Conservation (phyloP, 306 rosid genomes). For the Gillenia trifoliata region DNA sequence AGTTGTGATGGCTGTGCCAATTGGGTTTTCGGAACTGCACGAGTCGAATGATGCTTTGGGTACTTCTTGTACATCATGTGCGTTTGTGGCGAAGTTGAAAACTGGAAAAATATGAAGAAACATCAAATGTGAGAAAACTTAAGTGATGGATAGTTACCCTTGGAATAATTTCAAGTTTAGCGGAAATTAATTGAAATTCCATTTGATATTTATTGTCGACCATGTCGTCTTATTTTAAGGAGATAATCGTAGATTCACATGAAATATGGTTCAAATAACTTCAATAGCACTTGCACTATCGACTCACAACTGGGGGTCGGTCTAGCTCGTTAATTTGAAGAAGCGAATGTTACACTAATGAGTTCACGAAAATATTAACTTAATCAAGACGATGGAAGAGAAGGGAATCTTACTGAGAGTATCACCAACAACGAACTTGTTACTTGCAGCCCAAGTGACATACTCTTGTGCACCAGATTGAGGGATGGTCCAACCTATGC, state of each 20-base stretch:
- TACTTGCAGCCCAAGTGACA: constrained; percentile 25
- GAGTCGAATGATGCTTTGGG: constrained; percentile 11
- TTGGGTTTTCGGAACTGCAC: not conserved
- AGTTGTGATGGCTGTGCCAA: not conserved
- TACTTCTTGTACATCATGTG: not conserved
- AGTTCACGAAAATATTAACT: not conserved
- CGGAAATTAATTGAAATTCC: not conserved
- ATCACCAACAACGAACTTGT: constrained; percentile 29
- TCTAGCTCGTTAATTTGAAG: not conserved
- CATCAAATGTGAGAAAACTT: not conserved
- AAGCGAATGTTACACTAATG: no score
- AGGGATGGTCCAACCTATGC: constrained; percentile 31
- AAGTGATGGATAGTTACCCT: no score
- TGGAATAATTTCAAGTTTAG: not conserved
- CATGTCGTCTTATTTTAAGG: no score
- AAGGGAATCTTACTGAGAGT: constrained; percentile 7
- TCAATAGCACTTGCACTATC: no score
- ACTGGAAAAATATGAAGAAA: not conserved
- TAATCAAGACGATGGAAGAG: not conserved
- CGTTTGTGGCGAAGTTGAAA: constrained; percentile 10
- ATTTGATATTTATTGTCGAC: no score
- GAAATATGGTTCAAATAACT: no score
- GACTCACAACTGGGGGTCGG: no score
- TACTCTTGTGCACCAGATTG: not conserved
- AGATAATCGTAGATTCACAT: no score